Evolutionary conservation across 768 basidiomycete species (phyloP), one percentile per base, ranked within the genome.

Genomic region (Collybia nuda): DNA sequence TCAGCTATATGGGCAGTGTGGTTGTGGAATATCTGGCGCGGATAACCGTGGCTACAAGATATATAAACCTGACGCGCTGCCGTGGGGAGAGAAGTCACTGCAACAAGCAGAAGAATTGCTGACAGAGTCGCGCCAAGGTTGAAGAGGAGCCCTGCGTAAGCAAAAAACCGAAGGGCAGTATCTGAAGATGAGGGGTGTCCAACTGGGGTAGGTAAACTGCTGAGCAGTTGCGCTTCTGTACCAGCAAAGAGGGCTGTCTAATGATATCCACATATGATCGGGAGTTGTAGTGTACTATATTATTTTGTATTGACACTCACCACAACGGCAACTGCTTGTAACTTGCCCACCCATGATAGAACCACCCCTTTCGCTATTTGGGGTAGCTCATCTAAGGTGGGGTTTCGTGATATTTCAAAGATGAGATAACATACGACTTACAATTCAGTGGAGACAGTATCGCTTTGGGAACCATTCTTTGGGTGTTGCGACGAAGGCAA

Each of bases 81-180:
- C 15, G 57, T 55, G 17, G 60, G 60, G 12, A 61, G 60, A 4
- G 57, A 58, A 38, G 60, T 57, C 22, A 61, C 55, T 28, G 55
- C 55, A 38, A 61, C 55, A 50, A 61, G 60, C 3, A 61, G 51
- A 38, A 61, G 53, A 45, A 58, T 61, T 39, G 60, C 51, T 37
- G 60, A 61, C 28, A 61, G 51, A 2, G 57, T 61, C 1, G 59
- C 56, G 17, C 59, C 59, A 21, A 61, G 54, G 42, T 61, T 61
- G 42, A 61, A 55, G 29, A 58, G 46, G 5, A 61, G 57, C 11
- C 55, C 60, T 1, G 57, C 52, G 36, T 56, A 61, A 11, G 51
- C 57, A 37, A 61, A 61, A 47, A 58, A 58, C 4, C 57, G 55
- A 23, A 61, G 15, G 4, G 52, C 55, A 5, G 47, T 50, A 46